Evolutionary conservation across 2,329 filamentous ascomycete genomes (phyloP).

Genomic region (Chrysoporthe cubensis): DNA sequence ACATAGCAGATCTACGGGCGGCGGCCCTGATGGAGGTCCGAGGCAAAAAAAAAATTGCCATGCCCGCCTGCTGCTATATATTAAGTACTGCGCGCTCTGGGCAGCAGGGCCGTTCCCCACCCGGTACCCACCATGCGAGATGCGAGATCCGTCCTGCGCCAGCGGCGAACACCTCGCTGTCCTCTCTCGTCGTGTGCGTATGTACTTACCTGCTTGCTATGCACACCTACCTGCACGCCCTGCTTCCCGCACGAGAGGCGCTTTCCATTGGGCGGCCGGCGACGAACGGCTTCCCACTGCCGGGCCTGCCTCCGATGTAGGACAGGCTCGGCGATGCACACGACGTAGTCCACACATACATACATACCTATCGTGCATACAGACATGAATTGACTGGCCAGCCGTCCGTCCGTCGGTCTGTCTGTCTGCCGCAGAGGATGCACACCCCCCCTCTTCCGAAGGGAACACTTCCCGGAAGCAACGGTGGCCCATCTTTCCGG

Average conservation of each 20-base stretch:
- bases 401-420: too few species aligned
- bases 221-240: neutral
- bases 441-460: neutral
- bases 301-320: constrained; percentile 10
- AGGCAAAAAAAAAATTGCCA: neutral
- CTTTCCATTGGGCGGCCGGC: too few species aligned
- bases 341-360: too few species aligned
- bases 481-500: neutral
- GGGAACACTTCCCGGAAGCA: neutral
- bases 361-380: too few species aligned
- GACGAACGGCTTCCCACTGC: neutral
- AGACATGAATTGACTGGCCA: too few species aligned
- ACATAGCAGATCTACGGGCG: constrained; percentile 7
- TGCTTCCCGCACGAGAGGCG: neutral
- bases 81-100: too few species aligned
- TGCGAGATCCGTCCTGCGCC: constrained; percentile 10
- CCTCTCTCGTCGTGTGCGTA: neutral
- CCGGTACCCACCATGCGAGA: neutral
- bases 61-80: too few species aligned
- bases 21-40: neutral
- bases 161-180: neutral
- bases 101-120: neutral
- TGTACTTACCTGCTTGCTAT: too few species aligned
- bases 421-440: neutral
- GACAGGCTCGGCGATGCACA: neutral